Percentiles rank a stretch among this genome's conserved stretches.
phyloP scores from a whole-genome alignment of 176 grass and related monocot species.

The Miscanthus lutarioriparius region DNA sequence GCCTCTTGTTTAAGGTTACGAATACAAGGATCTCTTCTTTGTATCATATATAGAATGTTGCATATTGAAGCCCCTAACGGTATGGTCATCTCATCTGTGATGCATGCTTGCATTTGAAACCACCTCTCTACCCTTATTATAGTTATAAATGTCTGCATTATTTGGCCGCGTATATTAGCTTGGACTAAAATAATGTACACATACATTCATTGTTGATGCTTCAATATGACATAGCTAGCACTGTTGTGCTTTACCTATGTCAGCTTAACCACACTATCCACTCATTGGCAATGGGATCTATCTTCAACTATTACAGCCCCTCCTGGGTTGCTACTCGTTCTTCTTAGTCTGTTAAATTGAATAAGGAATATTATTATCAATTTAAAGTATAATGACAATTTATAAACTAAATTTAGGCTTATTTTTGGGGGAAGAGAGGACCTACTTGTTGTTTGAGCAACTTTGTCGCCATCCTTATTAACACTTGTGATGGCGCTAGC shows the following conservation, averaged over 20 bases:
- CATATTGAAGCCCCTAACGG: neutral
- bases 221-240: neutral
- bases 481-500: too few relatives aligned
- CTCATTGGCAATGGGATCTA: neutral
- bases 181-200: neutral
- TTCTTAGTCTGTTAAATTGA: neutral
- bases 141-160: neutral
- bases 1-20: neutral
- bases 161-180: neutral
- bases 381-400: neutral
- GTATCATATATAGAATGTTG: neutral
- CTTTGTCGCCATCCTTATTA: neutral
- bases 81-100: neutral
- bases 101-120: neutral
- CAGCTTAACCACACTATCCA: neutral
- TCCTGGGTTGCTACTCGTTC: neutral
- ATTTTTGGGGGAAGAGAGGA: neutral
- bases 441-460: neutral
- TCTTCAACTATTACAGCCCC: neutral
- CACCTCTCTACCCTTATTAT: neutral
- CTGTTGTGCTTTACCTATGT: neutral
- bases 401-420: neutral
- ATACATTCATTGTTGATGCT: neutral
- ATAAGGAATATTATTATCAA: neutral
- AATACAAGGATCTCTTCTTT: neutral